Conservation (phyloP, 345 rosid genomes). For the Chamaenerion angustifolium region DNA sequence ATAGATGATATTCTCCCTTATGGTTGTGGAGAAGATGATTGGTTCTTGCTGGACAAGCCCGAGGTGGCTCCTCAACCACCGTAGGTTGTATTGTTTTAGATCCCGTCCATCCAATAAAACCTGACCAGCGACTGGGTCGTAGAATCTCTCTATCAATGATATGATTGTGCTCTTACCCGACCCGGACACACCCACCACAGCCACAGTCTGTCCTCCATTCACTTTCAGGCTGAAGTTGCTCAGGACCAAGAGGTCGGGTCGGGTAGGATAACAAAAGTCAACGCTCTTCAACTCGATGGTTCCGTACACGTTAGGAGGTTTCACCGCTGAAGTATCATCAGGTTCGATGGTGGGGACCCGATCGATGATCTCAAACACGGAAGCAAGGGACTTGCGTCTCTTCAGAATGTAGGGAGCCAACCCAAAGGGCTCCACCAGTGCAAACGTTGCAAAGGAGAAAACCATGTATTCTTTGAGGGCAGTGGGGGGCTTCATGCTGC, state of each 20-base stretch:
- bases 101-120: constrained; percentile 84
- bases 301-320: constrained; percentile 91
- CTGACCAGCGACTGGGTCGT: constrained; percentile 98
- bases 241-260: constrained; percentile 74
- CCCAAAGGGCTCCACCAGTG: constrained; percentile 98
- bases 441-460: constrained; percentile 97
- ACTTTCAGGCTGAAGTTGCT: constrained; percentile 97
- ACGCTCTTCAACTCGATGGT: constrained; percentile 92
- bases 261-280: constrained; percentile 93
- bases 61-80: constrained; percentile 89
- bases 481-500: constrained; percentile 36
- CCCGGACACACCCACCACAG: constrained; percentile 99
- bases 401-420: constrained; percentile 97
- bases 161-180: constrained; percentile 98
- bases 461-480: constrained; percentile 94
- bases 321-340: constrained; percentile 77
- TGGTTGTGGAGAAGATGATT: constrained; percentile 86
- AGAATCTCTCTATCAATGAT: constrained; percentile 87
- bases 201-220: constrained; percentile 89
- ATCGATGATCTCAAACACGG: constrained; percentile 95
- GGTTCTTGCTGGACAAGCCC: constrained; percentile 99
- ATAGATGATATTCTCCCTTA: constrained; percentile 87
- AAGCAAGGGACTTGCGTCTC: constrained; percentile 74
- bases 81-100: constrained; percentile 70
- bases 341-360: constrained; percentile 91